Evolutionary conservation across 768 basidiomycete species (phyloP), one percentile per base, ranked within the genome.

Genomic region (Russula brevipes): DNA sequence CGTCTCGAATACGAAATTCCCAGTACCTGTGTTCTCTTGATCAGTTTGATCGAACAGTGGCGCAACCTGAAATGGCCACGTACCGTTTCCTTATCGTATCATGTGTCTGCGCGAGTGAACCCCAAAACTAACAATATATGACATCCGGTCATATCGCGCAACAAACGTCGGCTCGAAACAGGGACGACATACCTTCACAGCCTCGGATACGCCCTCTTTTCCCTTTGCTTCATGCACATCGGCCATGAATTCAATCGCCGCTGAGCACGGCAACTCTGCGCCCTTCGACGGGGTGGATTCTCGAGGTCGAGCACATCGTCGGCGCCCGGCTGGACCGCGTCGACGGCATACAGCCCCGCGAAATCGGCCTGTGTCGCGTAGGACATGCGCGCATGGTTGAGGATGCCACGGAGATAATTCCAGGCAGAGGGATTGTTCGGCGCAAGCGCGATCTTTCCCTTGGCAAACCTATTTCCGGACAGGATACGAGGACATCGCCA

Each of bases 401-500:
- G 81, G n/a, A 89, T 71, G 7, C 91, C 97, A 64, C 96, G 85
- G 10, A 98, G 82, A 74, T 97, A 99, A 73, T 97, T 97, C 97
- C 97, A 99, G 0, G 93, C 90, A 0, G 94, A 96, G 0, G 87
- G 82, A 69, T 99, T 99, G 73, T 94, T 95, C 7, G 97, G 94
- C 4, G 91, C 91, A 11, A 88, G 76, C 19, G 89, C 83, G 56
- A 98, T 90, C 70, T 86, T 87, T 68, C 86, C 79, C 74, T 95
- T 91, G n/a, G 83, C 81, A 69, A 85, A 97, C 14, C 67, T 68
- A 36, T 6, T 41, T 17, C 30, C 30, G 24, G 45, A 56, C 46
- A 16, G 56, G 51, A 38, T 11, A 57, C 52, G 45, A 11, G 42
- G 46, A 59, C 62, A 63, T 41, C 45, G 57, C 51, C 62, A 59